phyloP scores from a whole-genome alignment of 2,329 filamentous ascomycete species.

The Emmonsiellopsis sp. region DNA sequence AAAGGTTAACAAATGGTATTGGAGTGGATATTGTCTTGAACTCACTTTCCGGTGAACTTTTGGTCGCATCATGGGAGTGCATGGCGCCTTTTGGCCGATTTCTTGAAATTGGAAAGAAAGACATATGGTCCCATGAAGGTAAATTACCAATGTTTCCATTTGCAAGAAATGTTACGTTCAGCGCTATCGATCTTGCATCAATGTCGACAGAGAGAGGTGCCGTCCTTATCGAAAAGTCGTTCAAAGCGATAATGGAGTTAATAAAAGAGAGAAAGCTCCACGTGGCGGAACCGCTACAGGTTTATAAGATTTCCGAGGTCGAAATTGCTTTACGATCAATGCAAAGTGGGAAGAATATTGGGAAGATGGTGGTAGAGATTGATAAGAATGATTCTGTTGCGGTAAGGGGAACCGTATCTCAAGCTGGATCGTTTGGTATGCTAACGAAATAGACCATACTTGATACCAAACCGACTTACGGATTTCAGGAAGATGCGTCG shows the following conservation, averaged over 20 bases:
- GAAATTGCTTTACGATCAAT: conserved; percentile 21
- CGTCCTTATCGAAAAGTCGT: conserved; percentile 10
- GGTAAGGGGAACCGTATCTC: conserved; percentile 11
- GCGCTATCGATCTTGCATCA: conserved; percentile 10
- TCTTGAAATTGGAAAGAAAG: conserved; percentile 16
- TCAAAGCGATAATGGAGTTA: conserved; percentile 1
- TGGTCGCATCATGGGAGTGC: conserved; percentile 19
- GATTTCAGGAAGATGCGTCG: conserved; percentile 15
- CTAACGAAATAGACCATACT: background rate
- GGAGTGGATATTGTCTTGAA: conserved; percentile 22
- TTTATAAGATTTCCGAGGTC: conserved; percentile 5
- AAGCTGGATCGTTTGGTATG: background rate
- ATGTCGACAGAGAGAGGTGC: background rate
- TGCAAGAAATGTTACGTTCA: conserved; percentile 8
- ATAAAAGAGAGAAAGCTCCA: background rate
- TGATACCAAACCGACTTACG: conserved; percentile 1
- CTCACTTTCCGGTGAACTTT: conserved; percentile 18
- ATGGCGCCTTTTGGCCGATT: conserved; percentile 16
- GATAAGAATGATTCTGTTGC: conserved; percentile 10
- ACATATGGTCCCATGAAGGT: conserved; percentile 6
- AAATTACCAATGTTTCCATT: conserved; percentile 13
- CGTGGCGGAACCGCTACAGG: conserved; percentile 4
- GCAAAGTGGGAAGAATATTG: conserved; percentile 24
- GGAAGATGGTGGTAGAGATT: conserved; percentile 27
- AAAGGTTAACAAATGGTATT: conserved; percentile 11